Conservation (phyloP, 2,329 filamentous ascomycete genomes). For the Didymella pinodella region DNA sequence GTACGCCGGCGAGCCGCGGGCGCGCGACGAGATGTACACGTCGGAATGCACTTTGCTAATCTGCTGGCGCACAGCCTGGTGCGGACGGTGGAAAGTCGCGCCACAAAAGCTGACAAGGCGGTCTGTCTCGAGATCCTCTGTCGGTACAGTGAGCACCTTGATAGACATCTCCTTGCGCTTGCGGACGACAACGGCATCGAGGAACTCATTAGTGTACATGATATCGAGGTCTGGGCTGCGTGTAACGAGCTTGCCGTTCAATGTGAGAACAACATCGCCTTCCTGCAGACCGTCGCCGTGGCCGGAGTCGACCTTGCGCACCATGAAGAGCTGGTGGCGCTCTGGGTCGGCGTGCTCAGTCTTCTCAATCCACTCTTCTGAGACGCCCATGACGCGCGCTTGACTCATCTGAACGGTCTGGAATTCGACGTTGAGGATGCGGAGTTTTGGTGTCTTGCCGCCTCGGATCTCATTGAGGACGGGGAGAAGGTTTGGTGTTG, state of each 20-base stretch:
- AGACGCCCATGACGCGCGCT: constrained; percentile 95
- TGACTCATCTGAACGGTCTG: constrained; percentile 97
- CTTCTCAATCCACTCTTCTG: constrained; percentile 92
- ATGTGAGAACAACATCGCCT: constrained; percentile 88
- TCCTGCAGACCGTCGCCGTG: constrained; percentile 75
- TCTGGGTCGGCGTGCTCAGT: constrained; percentile 88
- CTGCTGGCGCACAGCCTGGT: constrained; percentile 95
- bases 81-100: constrained; percentile 88
- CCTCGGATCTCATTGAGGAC: constrained; percentile 87
- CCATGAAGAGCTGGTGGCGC: constrained; percentile 97
- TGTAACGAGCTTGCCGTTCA: constrained; percentile 93
- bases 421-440: constrained; percentile 93
- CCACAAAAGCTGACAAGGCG: constrained; percentile 94
- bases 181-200: constrained; percentile 87
- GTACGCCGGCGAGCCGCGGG: constrained; percentile 48
- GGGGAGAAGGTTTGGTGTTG: constrained; percentile 85
- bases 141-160: constrained; percentile 83
- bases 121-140: constrained; percentile 90
- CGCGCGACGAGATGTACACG: constrained; percentile 88
- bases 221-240: constrained; percentile 91
- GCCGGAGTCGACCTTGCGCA: constrained; percentile 82
- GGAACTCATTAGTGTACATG: constrained; percentile 88
- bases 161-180: constrained; percentile 81
- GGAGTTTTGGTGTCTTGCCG: constrained; percentile 79
- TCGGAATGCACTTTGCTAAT: constrained; percentile 96